Conservation (phyloP, 768 basidiomycete species). For the Tricholoma matsutake region DNA sequence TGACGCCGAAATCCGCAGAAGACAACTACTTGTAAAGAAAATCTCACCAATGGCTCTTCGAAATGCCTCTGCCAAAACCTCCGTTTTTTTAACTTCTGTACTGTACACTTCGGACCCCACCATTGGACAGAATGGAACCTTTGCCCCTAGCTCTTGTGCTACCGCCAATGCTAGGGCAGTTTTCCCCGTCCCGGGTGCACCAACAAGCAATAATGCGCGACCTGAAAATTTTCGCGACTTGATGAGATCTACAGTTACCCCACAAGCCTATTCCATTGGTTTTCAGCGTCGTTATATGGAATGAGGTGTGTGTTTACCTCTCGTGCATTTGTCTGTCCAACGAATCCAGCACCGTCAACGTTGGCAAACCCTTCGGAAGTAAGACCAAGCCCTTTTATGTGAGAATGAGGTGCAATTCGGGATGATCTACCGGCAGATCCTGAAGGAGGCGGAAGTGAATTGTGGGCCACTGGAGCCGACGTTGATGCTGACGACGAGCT, state of each 20-base stretch:
- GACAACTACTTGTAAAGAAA: neutral
- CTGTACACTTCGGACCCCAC: conserved; percentile 97
- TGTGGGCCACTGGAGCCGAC: conserved; percentile 62
- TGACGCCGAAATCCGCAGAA: neutral
- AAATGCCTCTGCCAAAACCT: conserved; percentile 93
- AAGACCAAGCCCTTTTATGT: conserved; percentile 95
- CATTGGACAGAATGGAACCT: conserved; percentile 98
- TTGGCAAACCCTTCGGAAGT: conserved; percentile 78
- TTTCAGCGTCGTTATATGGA: neutral
- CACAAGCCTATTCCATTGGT: conserved; percentile 65
- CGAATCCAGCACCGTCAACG: conserved; percentile 76
- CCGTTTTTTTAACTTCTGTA: conserved; percentile 98
- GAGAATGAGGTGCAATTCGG: conserved; percentile 88
- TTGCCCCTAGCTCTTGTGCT: conserved; percentile 89
- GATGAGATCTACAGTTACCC: conserved; percentile 85
- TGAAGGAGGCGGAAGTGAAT: conserved; percentile 68
- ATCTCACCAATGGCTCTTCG: conserved; percentile 88
- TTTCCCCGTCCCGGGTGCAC: conserved; percentile 97
- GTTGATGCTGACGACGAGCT: conserved; percentile 42
- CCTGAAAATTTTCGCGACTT: conserved; percentile 94
- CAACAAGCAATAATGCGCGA: conserved; percentile 86
- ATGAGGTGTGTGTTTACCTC: conserved; percentile 54
- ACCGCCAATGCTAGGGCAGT: conserved; percentile 96
- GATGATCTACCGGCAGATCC: conserved; percentile 63
- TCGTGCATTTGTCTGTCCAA: conserved; percentile 86